These are phyloP conservation scores for Ramalina intermedia DNA, from an alignment of 495 filamentous ascomycete species.

Conservation along the genomic window DNA sequence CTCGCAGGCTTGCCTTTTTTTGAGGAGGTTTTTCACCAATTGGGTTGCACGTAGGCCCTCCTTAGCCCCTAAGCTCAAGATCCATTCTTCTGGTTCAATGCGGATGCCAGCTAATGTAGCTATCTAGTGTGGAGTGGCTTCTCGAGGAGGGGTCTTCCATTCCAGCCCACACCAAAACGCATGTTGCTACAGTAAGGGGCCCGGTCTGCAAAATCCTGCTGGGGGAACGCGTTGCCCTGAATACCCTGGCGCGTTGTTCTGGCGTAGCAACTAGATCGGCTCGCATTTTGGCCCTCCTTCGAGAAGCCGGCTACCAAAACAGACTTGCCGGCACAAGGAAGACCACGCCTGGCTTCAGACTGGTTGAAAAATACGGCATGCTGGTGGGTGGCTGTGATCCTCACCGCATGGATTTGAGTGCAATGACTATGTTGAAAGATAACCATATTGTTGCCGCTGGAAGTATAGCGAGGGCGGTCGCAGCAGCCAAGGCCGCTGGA, in stretches of 20 bases:
- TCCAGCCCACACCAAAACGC: conserved; percentile 26
- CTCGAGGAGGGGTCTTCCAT: conserved; percentile 57
- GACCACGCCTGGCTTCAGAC: conserved; percentile 86
- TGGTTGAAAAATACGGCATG: conserved; percentile 98
- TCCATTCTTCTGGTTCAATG: background rate
- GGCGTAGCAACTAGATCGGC: conserved; percentile 66
- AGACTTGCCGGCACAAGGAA: conserved; percentile 91
- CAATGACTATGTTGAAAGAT: conserved; percentile 98
- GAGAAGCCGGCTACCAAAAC: conserved; percentile 55
- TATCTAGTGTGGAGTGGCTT: conserved; percentile 67
- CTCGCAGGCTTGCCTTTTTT: conserved; percentile 92
- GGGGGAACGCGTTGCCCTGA: conserved; percentile 85
- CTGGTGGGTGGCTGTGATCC: conserved; percentile 80
- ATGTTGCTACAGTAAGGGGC: conserved; percentile 70
- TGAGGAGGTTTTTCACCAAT: conserved; percentile 79
- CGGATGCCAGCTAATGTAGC: background rate
- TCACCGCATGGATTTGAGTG: conserved; percentile 79
- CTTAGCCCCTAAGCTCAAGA: background rate
- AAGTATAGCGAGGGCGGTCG: conserved; percentile 70
- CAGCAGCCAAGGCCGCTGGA: conserved; percentile 66
- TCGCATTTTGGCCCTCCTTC: conserved; percentile 36
- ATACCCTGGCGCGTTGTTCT: conserved; percentile 81
- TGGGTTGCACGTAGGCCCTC: conserved; percentile 56
- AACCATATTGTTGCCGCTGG: conserved; percentile 85
- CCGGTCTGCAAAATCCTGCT: conserved; percentile 77